These are phyloP conservation scores for Anaeramoeba ignava DNA, from an alignment of 78 protist species.

Conservation along the genomic window DNA sequence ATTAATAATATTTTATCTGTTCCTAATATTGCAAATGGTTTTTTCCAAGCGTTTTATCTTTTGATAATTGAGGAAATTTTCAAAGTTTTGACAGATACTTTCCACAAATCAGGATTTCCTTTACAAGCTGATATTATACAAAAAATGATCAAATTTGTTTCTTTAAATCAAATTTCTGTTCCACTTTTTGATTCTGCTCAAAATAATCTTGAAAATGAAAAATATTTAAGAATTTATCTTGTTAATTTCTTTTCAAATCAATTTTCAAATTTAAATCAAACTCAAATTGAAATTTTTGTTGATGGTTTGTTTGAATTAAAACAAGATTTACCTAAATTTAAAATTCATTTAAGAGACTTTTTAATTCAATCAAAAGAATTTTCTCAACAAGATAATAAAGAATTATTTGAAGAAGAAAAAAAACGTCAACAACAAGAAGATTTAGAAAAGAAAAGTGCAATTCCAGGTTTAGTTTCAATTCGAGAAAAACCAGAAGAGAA, in stretches of 20 bases:
- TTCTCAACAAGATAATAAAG: neutral
- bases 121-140: neutral
- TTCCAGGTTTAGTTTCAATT: too few relatives aligned
- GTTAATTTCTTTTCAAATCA: neutral
- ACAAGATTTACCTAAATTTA: conserved; percentile 22
- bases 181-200: neutral
- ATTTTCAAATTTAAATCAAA: neutral
- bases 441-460: too few relatives aligned
- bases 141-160: neutral
- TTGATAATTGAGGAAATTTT: conserved; percentile 38
- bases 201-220: neutral
- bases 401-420: neutral
- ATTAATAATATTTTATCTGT: neutral
- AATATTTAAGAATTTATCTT: neutral
- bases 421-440: neutral
- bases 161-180: neutral
- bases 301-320: neutral
- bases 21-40: conserved; percentile 14
- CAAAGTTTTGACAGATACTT: conserved; percentile 55
- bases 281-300: conserved; percentile 14
- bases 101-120: conserved; percentile 49
- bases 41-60: conserved; percentile 34
- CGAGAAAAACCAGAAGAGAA: too few relatives aligned
- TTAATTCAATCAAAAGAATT: conserved; percentile 22
- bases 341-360: conserved; percentile 37